Conservation (phyloP, 2,329 filamentous ascomycete species). For the Ophiostoma perfectum region DNA sequence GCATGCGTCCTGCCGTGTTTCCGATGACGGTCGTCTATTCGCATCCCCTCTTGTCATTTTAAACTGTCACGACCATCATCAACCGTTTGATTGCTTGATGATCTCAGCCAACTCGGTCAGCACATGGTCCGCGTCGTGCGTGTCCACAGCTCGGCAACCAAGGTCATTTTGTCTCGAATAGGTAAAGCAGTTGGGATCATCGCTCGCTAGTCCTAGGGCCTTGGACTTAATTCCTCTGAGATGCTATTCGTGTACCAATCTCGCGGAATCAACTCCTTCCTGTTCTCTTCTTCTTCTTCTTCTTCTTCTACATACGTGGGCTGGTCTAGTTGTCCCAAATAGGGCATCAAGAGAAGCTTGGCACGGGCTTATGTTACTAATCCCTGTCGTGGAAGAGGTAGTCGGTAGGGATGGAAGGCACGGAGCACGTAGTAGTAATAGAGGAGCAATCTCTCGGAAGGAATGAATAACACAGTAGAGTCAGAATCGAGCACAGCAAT, state of each 20-base stretch:
- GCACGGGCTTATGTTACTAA: background rate
- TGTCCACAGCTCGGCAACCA: background rate
- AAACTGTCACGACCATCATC: background rate
- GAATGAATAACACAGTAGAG: background rate
- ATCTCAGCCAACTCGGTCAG: background rate
- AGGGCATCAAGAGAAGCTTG: conserved; percentile 1
- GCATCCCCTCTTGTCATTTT: background rate
- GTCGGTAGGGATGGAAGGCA: too few species aligned
- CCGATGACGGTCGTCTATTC: background rate
- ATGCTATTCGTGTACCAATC: background rate
- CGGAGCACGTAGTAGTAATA: background rate
- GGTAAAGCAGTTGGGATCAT: conserved; percentile 2
- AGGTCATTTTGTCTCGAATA: conserved; percentile 9
- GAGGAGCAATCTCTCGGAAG: background rate
- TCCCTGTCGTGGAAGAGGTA: background rate
- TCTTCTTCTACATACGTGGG: background rate
- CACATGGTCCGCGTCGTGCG: background rate
- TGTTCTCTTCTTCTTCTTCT: too few species aligned
- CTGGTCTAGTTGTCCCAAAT: conserved; percentile 15
- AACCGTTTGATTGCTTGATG: background rate
- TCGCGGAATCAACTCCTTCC: background rate
- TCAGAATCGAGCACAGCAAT: background rate
- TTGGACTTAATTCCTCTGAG: background rate
- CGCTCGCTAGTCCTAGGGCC: background rate
- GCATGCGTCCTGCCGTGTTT: background rate